phyloP scores from a whole-genome alignment of 2,329 filamentous ascomycete species.

The Thermoascus crustaceus region DNA sequence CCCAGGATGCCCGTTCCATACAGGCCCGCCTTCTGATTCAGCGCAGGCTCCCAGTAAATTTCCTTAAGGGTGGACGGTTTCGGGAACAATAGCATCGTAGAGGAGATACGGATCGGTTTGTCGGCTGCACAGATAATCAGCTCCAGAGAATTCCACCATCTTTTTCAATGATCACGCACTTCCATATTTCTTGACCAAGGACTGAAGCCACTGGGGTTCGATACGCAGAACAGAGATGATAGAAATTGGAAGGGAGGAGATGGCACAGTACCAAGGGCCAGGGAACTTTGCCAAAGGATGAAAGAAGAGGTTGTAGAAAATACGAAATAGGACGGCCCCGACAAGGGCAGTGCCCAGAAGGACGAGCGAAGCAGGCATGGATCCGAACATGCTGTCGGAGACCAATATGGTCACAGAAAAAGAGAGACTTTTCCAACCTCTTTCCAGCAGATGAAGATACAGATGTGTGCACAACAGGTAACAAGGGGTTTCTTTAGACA shows the following conservation, averaged over 20 bases:
- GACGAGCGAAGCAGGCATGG: neutral
- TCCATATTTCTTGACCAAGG: conserved; percentile 15
- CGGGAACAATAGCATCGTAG: conserved; percentile 31
- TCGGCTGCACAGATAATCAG: conserved; percentile 13
- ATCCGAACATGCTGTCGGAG: neutral
- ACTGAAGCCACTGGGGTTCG: conserved; percentile 16
- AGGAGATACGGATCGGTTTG: conserved; percentile 30
- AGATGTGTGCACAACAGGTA: no score
- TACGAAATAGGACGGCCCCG: neutral
- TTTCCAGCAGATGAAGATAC: no score
- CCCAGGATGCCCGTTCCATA: conserved; percentile 31
- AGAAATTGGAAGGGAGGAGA: conserved; percentile 13
- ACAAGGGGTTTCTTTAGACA: no score
- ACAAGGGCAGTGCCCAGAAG: neutral
- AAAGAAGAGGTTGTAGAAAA: conserved; percentile 14
- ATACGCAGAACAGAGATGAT: conserved; percentile 11
- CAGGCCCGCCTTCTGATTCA: conserved; percentile 27
- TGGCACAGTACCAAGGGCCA: conserved; percentile 14
- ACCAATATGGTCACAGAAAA: no score
- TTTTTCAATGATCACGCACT: conserved; percentile 4
- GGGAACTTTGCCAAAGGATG: conserved; percentile 16
- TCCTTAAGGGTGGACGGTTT: conserved; percentile 27
- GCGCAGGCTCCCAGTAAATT: conserved; percentile 34
- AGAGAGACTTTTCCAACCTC: no score
- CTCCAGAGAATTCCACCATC: neutral